These are phyloP conservation scores for Thymus mandschuricus DNA, from an alignment of 257 asterid genomes.

Conservation along the genomic window DNA sequence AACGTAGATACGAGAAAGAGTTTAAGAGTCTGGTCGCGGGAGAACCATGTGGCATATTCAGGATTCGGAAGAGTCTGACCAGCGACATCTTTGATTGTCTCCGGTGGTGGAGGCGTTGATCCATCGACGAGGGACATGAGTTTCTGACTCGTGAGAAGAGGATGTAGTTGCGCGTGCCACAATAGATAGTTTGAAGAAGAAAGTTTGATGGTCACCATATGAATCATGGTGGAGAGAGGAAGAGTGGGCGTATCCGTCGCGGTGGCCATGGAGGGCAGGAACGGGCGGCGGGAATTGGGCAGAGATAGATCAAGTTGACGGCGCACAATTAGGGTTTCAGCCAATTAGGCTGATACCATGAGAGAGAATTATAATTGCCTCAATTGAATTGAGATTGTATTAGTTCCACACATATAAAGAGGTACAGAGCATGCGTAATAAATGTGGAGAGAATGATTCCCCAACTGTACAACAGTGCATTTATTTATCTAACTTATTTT, in stretches of 20 bases:
- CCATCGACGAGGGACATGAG: background rate
- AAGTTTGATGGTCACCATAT: background rate
- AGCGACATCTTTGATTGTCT: background rate
- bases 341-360: constrained; percentile 11
- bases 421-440: background rate
- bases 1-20: background rate
- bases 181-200: background rate
- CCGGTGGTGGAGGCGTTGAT: background rate
- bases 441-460: too few relatives aligned
- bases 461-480: too few relatives aligned
- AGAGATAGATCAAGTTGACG: background rate
- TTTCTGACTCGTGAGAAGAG: background rate
- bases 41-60: background rate
- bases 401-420: too few relatives aligned
- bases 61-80: background rate
- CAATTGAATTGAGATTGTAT: too few relatives aligned
- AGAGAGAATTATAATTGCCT: background rate
- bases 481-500: too few relatives aligned
- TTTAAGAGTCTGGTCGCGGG: background rate
- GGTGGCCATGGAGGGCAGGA: too few relatives aligned
- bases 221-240: background rate
- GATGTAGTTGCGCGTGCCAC: background rate
- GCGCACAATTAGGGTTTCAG: background rate
- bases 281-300: background rate
- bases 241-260: background rate